Base-by-base conservation (phyloP, 108 stramenopile genomes). In the Thalassiosira profunda region DNA sequence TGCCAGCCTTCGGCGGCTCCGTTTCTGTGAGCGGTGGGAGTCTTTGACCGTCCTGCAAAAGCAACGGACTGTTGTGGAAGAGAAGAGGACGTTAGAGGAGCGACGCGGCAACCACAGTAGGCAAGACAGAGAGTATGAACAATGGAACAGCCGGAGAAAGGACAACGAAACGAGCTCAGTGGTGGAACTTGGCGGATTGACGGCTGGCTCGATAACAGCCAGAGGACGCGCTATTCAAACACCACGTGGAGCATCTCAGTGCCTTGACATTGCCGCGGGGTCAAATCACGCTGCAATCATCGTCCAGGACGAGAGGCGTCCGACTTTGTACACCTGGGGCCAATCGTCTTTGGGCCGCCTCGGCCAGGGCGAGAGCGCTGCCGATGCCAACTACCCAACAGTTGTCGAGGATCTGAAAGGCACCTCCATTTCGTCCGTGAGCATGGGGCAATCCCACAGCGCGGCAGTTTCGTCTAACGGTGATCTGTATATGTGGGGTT, bases 401-500 rank as follows among this genome's bases (percentile, higher is more conserved):
- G 40, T 70, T 11, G 83, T 84, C n/a, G 65, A 80, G 29, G 69
- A 74, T 10, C 48, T 84, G 3, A 57, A 33, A 30, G 63, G 60
- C 4, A 17, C 12, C 2, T 67, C 56, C 12, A 29, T 80, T 20
- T 1, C 67, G n/a, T 12, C 28, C 11, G 65, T 76, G 7, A 33
- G 55, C 24, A 66, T 49, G 26, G 84, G 84, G 2, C 59, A 58
- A 36, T 40, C 58, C 12, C 84, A 84, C 49, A 68, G 58, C 17
- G 84, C 76, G 18, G 73, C 79, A 49, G 56, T 84, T 30, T 30
- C 57, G 11, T 18, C 31, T n/a, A 35, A 40, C 9, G 76, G 79
- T 2, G 30, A 40, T n/a, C 62, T 89, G 12, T 89, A 79, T 45
- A 36, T 86, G 33, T 89, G 88, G 88, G 88, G 88, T 30, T 53